Evolutionary conservation across 2,329 filamentous ascomycete genomes (phyloP).

Genomic region (Zymoseptoria brevis): DNA sequence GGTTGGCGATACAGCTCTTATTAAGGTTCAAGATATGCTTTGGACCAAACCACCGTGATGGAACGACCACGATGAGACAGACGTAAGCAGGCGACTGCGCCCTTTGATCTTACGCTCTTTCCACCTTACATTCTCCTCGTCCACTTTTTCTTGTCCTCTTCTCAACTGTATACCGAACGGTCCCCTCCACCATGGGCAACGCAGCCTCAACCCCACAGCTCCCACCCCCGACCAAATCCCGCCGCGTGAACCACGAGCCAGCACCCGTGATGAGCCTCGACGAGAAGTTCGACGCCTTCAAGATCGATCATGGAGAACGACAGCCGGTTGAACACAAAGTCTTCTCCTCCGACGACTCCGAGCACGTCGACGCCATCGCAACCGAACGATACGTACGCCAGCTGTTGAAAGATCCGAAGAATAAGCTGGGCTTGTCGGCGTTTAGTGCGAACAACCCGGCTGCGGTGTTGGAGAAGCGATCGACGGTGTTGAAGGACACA

Average conservation of each 20-base stretch:
- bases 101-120: background rate
- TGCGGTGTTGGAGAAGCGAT: conserved; percentile 56
- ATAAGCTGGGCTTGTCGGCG: conserved; percentile 67
- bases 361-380: conserved; percentile 24
- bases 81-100: background rate
- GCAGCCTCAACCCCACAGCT: conserved; percentile 17
- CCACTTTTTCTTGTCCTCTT: background rate
- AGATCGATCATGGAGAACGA: conserved; percentile 19
- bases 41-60: background rate
- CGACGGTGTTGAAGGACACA: conserved; percentile 58
- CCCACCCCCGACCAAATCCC: conserved; percentile 7
- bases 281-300: conserved; percentile 30
- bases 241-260: conserved; percentile 11
- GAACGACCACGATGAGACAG: background rate
- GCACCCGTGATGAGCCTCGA: conserved; percentile 19
- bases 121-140: background rate
- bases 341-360: conserved; percentile 16
- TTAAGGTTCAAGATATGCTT: background rate
- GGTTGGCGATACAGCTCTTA: background rate
- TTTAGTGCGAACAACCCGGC: conserved; percentile 60
- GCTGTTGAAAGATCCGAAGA: conserved; percentile 35
- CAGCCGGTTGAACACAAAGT: conserved; percentile 8
- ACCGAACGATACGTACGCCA: conserved; percentile 26
- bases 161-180: background rate
- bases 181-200: conserved; percentile 16